Base-by-base conservation (phyloP, 192 early-diverging fungal species). In the Coemansia sp. region DNA sequence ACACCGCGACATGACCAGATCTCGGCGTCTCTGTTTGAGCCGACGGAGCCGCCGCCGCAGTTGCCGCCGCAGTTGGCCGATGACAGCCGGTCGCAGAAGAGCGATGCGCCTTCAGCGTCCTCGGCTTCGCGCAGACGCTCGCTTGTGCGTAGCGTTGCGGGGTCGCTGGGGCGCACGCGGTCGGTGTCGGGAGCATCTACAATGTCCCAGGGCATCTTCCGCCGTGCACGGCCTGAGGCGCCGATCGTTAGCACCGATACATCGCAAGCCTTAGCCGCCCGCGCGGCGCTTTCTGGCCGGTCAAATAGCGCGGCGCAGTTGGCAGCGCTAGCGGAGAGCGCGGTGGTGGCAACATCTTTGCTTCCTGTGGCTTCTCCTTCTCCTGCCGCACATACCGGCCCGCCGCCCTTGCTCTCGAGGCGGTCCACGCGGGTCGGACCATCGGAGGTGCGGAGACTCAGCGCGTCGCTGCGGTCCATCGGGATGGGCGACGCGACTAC, bases 391-490 rank as follows among this genome's bases (percentile, higher is more conserved):
- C n/a, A n/a, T n/a, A n/a, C n/a, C n/a, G n/a, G n/a, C n/a, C n/a
- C 18, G 46, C 4, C 24, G 24, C 49, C 64, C 0, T 21, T 39
- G 36, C 52, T 24, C 12, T 4, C 60, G 60, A 5, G 76, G 20
- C 49, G 58, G 44, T 62, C 77, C 0, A 56, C 58, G 26, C 65
- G 72, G 24, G 78, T 81, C 41, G 79, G 53, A 11, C 45, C 63
- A 30, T 68, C 75, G 5, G 74, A 82, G 44, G 67, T 82, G n/a
- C 79, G 79, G 36, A 58, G 79, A 30, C 71, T 82, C 26, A 82
- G 79, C 52, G 79, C 79, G 6, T 82, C 79, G 43, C 64, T 82
- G 68, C 67, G 71, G 33, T 68, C 79, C 12, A 82, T 82, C 12
- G 75, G 62, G 24, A 71, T 79, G 61, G 61, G 59, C 26, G 64